A percentile compares a stretch with the other conserved stretches of the same genome.
phyloP scores from a whole-genome alignment of 176 grass and related monocot genomes.

The Triticum monococcum region DNA sequence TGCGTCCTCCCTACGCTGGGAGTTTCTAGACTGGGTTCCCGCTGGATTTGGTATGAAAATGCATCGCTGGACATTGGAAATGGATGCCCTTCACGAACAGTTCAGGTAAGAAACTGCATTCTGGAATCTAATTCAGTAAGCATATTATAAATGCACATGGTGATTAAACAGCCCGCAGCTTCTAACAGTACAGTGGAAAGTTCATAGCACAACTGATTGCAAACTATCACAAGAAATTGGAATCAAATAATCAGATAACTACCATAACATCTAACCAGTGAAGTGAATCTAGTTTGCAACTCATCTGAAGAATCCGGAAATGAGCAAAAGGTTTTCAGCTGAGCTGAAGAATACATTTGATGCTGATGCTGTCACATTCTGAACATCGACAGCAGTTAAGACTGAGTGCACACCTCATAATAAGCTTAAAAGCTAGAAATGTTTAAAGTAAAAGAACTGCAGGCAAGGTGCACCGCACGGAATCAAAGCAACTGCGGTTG shows the following conservation, averaged over 20 bases:
- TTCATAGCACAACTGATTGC: neutral
- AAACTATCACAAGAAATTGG: too few species aligned
- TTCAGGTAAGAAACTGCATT: too few species aligned
- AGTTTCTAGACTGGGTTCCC: neutral
- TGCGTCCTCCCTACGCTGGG: neutral
- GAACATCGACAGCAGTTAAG: neutral
- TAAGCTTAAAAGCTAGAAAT: neutral
- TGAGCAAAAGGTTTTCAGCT: neutral
- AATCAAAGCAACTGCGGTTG: neutral
- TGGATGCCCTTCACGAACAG: too few species aligned
- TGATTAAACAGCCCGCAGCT: neutral
- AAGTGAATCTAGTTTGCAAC: neutral
- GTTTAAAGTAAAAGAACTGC: neutral
- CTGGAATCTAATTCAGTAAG: too few species aligned
- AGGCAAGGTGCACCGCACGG: neutral
- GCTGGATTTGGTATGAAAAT: too few species aligned
- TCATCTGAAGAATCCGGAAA: conserved; percentile 1
- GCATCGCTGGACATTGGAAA: too few species aligned
- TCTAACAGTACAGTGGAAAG: too few species aligned
- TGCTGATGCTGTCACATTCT: neutral
- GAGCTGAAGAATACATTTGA: neutral
- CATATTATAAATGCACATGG: neutral
- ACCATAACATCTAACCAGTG: neutral
- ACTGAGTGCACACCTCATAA: neutral
- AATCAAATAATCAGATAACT: too few species aligned